Conservation (phyloP, 768 basidiomycete species). For the Lactifluus subvellereus region DNA sequence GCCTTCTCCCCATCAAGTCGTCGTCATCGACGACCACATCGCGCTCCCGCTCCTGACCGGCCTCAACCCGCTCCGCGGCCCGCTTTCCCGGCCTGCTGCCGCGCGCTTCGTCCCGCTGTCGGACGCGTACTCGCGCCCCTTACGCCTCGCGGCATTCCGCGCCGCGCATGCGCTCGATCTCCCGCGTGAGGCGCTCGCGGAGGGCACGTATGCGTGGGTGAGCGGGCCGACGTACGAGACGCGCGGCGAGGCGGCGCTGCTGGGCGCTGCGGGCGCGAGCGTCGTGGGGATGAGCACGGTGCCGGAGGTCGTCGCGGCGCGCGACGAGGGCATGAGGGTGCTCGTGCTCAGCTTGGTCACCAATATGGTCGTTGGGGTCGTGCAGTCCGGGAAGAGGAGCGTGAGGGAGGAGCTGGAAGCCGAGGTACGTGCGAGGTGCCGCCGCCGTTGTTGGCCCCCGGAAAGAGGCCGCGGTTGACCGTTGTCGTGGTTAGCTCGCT, state of each 20-base stretch:
- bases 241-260: constrained; percentile 76
- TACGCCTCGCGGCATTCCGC: constrained; percentile 69
- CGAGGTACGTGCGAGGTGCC: constrained; percentile 45
- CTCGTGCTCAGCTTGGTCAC: constrained; percentile 82
- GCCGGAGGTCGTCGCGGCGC: constrained; percentile 79
- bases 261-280: constrained; percentile 70
- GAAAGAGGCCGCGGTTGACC: neutral
- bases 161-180: constrained; percentile 61
- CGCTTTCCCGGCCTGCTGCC: constrained; percentile 48
- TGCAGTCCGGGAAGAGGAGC: constrained; percentile 39
- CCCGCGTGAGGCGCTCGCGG: constrained; percentile 51
- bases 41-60: constrained; percentile 75
- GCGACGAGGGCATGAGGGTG: constrained; percentile 68
- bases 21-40: constrained; percentile 79
- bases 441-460: neutral
- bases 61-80: constrained; percentile 76
- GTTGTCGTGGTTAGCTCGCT: constrained; percentile 44
- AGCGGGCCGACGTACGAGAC: constrained; percentile 88
- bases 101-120: constrained; percentile 81
- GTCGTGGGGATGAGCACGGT: constrained; percentile 96
- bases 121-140: constrained; percentile 67
- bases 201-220: constrained; percentile 89
- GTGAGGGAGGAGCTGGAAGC: constrained; percentile 32
- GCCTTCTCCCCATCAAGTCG: constrained; percentile 51
- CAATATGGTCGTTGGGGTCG: constrained; percentile 62